Percentiles rank a stretch among this genome's conserved stretches.
Conservation (phyloP, 345 rosid species). For the Moringa oleifera region DNA sequence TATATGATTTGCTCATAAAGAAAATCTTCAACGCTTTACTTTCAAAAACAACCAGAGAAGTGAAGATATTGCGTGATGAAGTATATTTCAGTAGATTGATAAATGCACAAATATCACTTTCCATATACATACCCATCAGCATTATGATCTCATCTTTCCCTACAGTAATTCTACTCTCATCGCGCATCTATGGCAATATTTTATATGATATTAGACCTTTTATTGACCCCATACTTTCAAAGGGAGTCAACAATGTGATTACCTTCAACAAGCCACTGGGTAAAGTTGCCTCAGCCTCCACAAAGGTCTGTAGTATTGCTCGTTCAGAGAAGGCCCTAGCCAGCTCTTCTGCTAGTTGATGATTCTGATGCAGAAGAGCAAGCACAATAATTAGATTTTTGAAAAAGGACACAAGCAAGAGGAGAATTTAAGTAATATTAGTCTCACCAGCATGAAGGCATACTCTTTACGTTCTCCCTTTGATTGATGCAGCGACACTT, state of each 20-base stretch:
- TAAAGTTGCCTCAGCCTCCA: conserved; percentile 50
- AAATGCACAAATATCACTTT: no score
- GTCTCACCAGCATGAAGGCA: conserved; percentile 53
- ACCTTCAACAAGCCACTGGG: conserved; percentile 64
- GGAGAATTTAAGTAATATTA: conserved; percentile 3
- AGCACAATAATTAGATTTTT: conserved; percentile 4
- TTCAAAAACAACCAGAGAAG: neutral
- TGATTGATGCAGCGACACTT: conserved; percentile 54
- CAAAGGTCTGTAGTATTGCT: conserved; percentile 50
- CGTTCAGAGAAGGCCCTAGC: conserved; percentile 87
- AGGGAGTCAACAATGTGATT: conserved; percentile 2
- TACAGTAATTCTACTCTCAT: neutral
- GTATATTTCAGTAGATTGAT: no score
- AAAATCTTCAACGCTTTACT: no score
- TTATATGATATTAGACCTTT: no score
- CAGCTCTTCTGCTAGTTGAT: conserved; percentile 83
- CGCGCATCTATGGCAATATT: neutral
- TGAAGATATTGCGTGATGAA: no score
- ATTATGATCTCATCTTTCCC: neutral
- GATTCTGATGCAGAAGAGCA: conserved; percentile 37
- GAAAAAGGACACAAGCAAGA: conserved; percentile 2
- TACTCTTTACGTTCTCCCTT: conserved; percentile 60
- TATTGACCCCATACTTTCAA: neutral
- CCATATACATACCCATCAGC: neutral
- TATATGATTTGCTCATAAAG: no score